Evolutionary conservation across 169 alveolate genomes (phyloP).

Genomic region (Nephromyces sp.): DNA sequence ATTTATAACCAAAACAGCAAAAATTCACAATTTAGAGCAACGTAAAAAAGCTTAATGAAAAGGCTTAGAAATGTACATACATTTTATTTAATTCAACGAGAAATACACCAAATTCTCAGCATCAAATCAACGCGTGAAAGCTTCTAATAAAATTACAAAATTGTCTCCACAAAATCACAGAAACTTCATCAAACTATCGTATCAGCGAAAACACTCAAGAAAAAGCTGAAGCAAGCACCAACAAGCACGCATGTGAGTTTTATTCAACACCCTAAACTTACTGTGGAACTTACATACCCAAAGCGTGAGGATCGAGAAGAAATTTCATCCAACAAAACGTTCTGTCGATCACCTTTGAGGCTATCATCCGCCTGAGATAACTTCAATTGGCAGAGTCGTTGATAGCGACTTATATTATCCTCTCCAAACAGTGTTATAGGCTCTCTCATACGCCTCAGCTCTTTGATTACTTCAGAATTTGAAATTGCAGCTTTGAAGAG

Average conservation of each 20-base stretch:
- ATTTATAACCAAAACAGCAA: too few species aligned
- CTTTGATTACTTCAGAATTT: constrained; percentile 45
- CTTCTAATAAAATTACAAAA: too few species aligned
- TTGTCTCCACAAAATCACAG: background rate
- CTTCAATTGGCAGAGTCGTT: constrained; percentile 22
- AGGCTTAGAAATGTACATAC: too few species aligned
- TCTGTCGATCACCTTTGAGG: constrained; percentile 22
- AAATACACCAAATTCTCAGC: too few species aligned
- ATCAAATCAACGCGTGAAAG: too few species aligned
- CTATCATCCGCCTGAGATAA: constrained; percentile 20
- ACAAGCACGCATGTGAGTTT: too few species aligned
- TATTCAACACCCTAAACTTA: background rate
- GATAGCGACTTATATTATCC: constrained; percentile 38
- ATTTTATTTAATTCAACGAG: too few species aligned
- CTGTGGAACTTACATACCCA: constrained; percentile 4
- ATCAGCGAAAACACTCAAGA: background rate
- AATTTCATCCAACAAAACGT: constrained; percentile 1
- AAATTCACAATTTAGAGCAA: too few species aligned
- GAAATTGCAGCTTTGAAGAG: too few species aligned
- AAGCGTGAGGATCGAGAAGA: background rate
- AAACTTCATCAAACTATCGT: background rate
- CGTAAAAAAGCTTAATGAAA: too few species aligned
- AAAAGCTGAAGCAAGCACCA: too few species aligned
- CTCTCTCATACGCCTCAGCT: constrained; percentile 54
- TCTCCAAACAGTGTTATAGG: constrained; percentile 72